Base-by-base conservation (phyloP, 179 eudicot species). In the Camellia oleifera region DNA sequence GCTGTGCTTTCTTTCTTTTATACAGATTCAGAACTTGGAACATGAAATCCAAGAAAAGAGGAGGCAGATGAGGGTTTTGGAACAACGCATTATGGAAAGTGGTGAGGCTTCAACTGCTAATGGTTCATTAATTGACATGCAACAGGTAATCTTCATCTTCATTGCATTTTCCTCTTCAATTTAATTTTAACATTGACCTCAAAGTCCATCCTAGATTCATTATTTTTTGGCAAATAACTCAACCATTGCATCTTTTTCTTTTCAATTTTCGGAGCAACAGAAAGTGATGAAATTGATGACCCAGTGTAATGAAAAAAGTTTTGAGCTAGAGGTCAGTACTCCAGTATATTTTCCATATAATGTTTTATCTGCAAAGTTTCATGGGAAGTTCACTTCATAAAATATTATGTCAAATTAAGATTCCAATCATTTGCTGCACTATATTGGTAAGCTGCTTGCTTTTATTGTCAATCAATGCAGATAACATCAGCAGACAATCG, bases 401-500 rank as follows among this genome's bases (percentile, higher is more conserved):
- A 1, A 23, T 20, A 44, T 0, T 18, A 8, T 62, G 18, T 72
- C 8, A 3, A 5, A 2, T 23, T 2, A 32, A 1, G n/a, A 13
- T 70, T 20, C 61, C 57, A 46, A 18, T 6, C 40, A 23, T 14
- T 52, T 12, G n/a, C 45, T 74, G 7, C 44, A 44, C 4, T 40
- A 60, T 73, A 20, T 2, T 74, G 46, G 42, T 40, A 74, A 57
- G 50, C 14, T 57, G 64, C 2, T 4, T 5, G 40, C 45, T 60
- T 1, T 58, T 71, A 67, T 72, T 69, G 72, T 32, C 76, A 42
- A 80, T 46, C 54, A 62, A 58, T 86, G 84, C 91, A 97, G 99
- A 89, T 97, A 42, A 95, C 84, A 86, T 81, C 97, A 64, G 99
- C 99, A 53, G 99, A 97, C 82, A 97, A 97, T 78, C 91, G 98